Base-by-base conservation (phyloP, 2,329 filamentous ascomycete species). In the Exophiala sideris region DNA sequence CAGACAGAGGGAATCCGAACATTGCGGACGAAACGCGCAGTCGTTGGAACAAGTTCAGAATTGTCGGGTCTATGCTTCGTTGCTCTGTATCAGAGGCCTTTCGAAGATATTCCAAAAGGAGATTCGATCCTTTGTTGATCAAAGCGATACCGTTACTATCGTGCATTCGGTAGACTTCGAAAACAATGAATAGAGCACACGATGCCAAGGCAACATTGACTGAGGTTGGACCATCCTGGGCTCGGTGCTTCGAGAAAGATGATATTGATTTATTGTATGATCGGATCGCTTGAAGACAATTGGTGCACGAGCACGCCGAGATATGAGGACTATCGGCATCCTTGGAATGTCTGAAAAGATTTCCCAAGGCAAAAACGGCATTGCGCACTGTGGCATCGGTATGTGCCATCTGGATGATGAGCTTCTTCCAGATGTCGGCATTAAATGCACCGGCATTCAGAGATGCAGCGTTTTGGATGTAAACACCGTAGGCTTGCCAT, bases 371-470 rank as follows among this genome's bases (percentile, higher is more conserved):
- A 36, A 68, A 68, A 42, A 71, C 66, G 18, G 68, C 69, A 61
- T 71, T 68, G 67, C 69, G 70, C 1, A 71, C 67, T 1, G 69
- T 67, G 2, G 69, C 67, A 45, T 71, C 69, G 36, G 40, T 61
- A 8, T 64, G 66, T 39, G 66, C 70, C 10, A 70, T 58, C 50
- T 68, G 68, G 2, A 68, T 69, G 8, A 71, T 63, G 18, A 66
- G 54, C 1, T 56, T 66, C 16, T 62, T 57, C 69, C 69, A 71
- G 47, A 71, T 70, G 38, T 66, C 64, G 24, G 62, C 40, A 57
- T 71, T 69, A 9, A 71, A 50, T 3, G 56, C 61, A n/a, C 69
- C 68, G 3, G 67, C 67, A 12, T 71, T 54, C 9, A 58, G 65
- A 0, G 57, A 47, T 20, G 68, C 66, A 2, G 65, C 65, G 12